phyloP scores from a whole-genome alignment of 2,329 filamentous ascomycete species.

The Gremmenia infestans region DNA sequence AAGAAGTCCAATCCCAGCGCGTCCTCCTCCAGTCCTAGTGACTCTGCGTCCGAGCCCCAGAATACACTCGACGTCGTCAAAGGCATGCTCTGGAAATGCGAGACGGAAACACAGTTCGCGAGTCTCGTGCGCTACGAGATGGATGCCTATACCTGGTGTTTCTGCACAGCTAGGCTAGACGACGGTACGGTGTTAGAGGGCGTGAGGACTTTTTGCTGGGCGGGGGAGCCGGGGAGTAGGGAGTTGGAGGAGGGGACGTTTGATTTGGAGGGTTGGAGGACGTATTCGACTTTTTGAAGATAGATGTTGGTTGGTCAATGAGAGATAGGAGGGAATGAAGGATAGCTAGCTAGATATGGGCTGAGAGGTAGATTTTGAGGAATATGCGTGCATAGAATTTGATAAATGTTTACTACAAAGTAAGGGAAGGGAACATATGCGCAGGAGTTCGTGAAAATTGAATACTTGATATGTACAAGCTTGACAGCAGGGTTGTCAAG shows the following conservation, averaged over 20 bases:
- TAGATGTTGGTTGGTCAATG: no score
- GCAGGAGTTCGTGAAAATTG: background rate
- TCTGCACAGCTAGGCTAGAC: constrained; percentile 1
- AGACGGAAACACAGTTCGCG: background rate
- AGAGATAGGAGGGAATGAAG: no score
- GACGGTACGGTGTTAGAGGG: background rate
- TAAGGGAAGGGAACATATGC: background rate
- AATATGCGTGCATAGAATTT: background rate
- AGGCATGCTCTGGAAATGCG: constrained; percentile 2
- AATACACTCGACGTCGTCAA: background rate
- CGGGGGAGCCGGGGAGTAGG: background rate
- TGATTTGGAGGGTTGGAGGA: background rate
- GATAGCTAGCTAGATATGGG: no score
- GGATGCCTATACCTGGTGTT: background rate
- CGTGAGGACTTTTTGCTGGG: constrained; percentile 5
- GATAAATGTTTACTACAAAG: background rate
- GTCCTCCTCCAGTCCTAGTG: no score
- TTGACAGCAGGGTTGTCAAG: background rate
- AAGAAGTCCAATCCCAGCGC: no score
- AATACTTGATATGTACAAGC: background rate
- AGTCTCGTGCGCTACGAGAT: background rate
- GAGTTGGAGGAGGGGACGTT: constrained; percentile 2
- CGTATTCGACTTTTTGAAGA: background rate
- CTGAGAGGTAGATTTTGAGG: no score
- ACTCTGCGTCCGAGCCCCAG: no score